A percentile compares a stretch with the other conserved stretches of the same genome.
Conservation (phyloP, 257 asterid genomes). For the Handroanthus guayacan region DNA sequence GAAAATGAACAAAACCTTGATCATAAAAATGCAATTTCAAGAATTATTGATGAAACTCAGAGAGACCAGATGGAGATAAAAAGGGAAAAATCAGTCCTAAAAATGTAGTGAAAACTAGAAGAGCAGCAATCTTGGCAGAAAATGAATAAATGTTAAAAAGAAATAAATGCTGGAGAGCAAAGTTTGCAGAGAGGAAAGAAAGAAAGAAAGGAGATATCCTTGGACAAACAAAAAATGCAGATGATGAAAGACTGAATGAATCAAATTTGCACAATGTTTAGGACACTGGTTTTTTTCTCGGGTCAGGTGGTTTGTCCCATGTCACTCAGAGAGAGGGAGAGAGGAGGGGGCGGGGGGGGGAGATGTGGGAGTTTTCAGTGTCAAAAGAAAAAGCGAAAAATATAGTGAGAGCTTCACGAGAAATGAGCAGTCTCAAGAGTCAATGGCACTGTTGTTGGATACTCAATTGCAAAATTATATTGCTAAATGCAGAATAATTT, state of each 20-base stretch:
- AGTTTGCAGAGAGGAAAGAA: constrained; percentile 25
- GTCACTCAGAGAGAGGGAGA: constrained; percentile 27
- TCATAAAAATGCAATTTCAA: neutral
- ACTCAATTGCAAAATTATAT: too few relatives aligned
- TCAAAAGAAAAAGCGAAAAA: neutral
- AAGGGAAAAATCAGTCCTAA: neutral
- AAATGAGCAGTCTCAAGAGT: constrained; percentile 46
- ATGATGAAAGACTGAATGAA: constrained; percentile 19
- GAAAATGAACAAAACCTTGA: constrained; percentile 9
- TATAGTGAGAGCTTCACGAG: constrained; percentile 54
- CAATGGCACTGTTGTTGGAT: too few relatives aligned
- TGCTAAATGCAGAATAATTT: too few relatives aligned
- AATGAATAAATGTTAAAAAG: constrained; percentile 9
- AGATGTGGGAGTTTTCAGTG: neutral
- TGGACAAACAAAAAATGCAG: constrained; percentile 30
- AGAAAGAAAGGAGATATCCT: constrained; percentile 27
- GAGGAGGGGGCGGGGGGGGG: constrained; percentile 25
- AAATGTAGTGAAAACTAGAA: constrained; percentile 6
- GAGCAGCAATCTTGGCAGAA: constrained; percentile 36
- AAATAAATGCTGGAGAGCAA: constrained; percentile 21
- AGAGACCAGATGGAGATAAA: constrained; percentile 4
- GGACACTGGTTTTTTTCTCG: constrained; percentile 52
- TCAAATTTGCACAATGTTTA: constrained; percentile 47
- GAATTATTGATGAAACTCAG: constrained; percentile 13
- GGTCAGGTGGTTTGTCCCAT: constrained; percentile 76